Evolutionary conservation across 768 basidiomycete species (phyloP), one percentile per base, ranked within the genome.

Genomic region (Collybiopsis luxurians): DNA sequence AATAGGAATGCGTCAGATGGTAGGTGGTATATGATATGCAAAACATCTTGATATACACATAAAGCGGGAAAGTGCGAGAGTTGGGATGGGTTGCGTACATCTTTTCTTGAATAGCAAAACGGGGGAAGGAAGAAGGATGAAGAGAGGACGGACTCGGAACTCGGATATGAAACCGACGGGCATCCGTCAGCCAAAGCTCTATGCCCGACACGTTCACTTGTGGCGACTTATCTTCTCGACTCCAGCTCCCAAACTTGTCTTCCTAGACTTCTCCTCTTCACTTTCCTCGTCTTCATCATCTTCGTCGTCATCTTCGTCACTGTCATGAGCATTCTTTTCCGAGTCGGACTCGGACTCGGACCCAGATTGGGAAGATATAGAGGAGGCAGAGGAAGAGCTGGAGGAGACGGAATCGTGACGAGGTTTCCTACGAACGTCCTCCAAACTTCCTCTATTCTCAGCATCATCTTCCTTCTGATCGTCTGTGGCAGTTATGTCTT

Each of bases 221-320:
- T 73, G 72, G 49, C 68, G 62, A 55, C 72, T 73, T 52, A 72
- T 60, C 59, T 72, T 72, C 59, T 72, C 72, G 19, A 72, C 67
- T 7, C 72, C 72, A 9, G 71, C 71, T 21, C 71, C 69, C 0
- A 71, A 61, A 2, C 66, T 62, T 13, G 73, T 72, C 58, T 66
- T 73, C 42, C 72, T 64, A 19, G 27, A 17, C 45, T 58, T 34
- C 28, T 57, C 56, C 4, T 44, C 43, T 23, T 52, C 44, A 23
- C 39, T 51, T 3, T 61, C 57, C 17, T 57, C 56, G 28, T 56
- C 54, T 6, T 60, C 59, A 17, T 58, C 60, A 1, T 61, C 60
- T 12, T 54, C 56, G 3, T 59, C 53, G 23, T 36, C 50, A 15
- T 51, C 55, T 24, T 54, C 57, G 21, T 52, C 59, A 23, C 57